Conservation (phyloP, 257 asterid genomes). For the Nicotiana tomentosiformis region DNA sequence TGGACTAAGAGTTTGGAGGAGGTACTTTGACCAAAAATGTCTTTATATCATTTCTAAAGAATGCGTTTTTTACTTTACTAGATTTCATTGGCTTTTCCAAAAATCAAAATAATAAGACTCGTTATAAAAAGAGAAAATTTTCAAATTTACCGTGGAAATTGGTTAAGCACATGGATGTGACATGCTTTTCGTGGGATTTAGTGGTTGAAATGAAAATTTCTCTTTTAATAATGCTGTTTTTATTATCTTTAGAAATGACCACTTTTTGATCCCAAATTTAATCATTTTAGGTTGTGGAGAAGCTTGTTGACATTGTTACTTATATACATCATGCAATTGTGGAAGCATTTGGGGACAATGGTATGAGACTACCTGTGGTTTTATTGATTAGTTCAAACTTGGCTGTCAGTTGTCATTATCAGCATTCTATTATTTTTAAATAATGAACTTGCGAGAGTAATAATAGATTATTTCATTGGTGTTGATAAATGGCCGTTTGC, state of each 20-base stretch:
- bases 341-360: constrained; percentile 70
- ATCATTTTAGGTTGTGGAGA: constrained; percentile 73
- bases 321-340: constrained; percentile 80
- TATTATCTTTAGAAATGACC: not conserved
- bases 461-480: not conserved
- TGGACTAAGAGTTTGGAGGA: constrained; percentile 96
- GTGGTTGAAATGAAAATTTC: not conserved
- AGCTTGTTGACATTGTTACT: constrained; percentile 85
- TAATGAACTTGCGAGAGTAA: not conserved
- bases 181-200: not conserved
- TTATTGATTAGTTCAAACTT: not conserved
- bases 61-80: not conserved
- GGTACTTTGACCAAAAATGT: constrained; percentile 36
- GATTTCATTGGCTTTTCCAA: not conserved
- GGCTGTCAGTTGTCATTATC: not conserved
- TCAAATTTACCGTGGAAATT: not conserved
- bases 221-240: not conserved
- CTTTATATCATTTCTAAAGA: not conserved
- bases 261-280: constrained; percentile 3
- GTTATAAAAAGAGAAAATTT: not conserved
- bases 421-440: not conserved
- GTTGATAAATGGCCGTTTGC: not conserved
- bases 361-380: constrained; percentile 26
- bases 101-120: not conserved
- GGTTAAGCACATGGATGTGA: not conserved